Evolutionary conservation across 257 asterid species (phyloP).

Genomic region (Capsicum pubescens): DNA sequence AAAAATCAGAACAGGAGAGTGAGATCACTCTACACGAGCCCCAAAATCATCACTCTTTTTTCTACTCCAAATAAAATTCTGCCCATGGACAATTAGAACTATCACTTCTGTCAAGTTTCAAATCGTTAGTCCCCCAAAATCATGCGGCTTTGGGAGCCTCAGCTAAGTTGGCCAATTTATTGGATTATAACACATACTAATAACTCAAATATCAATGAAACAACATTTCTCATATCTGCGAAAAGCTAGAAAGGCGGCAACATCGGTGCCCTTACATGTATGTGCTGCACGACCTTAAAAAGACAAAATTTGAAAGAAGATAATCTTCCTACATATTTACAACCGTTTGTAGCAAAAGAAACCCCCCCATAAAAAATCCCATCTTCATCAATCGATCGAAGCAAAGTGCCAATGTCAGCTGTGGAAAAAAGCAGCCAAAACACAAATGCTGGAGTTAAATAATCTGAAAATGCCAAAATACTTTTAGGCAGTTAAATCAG

Average conservation of each 20-base stretch:
- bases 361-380: background rate
- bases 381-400: background rate
- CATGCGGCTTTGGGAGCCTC: background rate
- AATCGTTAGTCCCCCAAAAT: background rate
- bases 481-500: background rate
- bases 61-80: background rate
- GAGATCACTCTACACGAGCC: background rate
- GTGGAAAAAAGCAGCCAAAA: background rate
- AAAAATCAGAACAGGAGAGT: too few species aligned
- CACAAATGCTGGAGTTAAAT: background rate
- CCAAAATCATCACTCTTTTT: background rate
- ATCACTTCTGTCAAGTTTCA: background rate
- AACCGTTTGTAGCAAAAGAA: conserved; percentile 5
- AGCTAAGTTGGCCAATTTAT: conserved; percentile 17
- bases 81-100: background rate
- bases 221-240: background rate
- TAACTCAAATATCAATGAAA: background rate
- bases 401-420: conserved; percentile 24
- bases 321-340: conserved; percentile 23
- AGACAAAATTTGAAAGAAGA: conserved; percentile 17
- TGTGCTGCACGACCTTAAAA: conserved; percentile 5
- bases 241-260: background rate
- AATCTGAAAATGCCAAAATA: background rate
- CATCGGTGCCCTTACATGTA: background rate
- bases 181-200: background rate